These are phyloP conservation scores for Eutrema heterophyllum DNA, from an alignment of 345 rosid species.

Conservation along the genomic window DNA sequence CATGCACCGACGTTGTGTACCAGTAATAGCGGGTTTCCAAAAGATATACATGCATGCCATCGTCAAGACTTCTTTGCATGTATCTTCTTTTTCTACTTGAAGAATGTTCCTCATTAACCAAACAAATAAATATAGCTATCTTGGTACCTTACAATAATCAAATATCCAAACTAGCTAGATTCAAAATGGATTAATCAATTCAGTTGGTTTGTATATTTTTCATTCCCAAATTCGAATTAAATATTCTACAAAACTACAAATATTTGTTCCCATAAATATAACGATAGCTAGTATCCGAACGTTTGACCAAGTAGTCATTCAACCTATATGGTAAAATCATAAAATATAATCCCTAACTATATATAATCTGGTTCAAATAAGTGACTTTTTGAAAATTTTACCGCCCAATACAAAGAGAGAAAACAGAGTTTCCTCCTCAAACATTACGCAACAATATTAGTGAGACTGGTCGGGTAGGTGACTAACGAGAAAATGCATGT, in stretches of 20 bases:
- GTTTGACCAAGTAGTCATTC: slow-evolving; percentile 4
- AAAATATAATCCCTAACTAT: not conserved
- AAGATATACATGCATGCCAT: not conserved
- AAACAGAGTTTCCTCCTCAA: not conserved
- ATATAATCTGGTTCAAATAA: not conserved
- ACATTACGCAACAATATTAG: not conserved
- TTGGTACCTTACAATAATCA: not conserved
- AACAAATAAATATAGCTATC: not conserved
- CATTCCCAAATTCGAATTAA: not conserved
- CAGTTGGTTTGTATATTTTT: not conserved
- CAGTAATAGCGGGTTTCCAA: not conserved
- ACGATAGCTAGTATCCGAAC: not conserved
- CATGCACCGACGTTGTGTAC: slow-evolving; percentile 9
- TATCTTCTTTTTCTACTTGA: not conserved
- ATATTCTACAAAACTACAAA: too few species aligned
- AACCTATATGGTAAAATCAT: not conserved
- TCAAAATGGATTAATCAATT: not conserved
- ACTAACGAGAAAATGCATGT: slow-evolving; percentile 30
- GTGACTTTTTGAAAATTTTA: not conserved
- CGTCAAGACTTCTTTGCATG: slow-evolving; percentile 2
- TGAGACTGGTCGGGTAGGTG: slow-evolving; percentile 29
- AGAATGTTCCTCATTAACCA: not conserved
- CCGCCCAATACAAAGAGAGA: slow-evolving; percentile 14
- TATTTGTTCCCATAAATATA: not conserved
- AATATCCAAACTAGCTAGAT: too few species aligned